Percentiles rank a stretch among this genome's conserved stretches.
Evolutionary conservation across 495 filamentous ascomycete species (phyloP).

Genomic region (Glutinoglossum americanum): DNA sequence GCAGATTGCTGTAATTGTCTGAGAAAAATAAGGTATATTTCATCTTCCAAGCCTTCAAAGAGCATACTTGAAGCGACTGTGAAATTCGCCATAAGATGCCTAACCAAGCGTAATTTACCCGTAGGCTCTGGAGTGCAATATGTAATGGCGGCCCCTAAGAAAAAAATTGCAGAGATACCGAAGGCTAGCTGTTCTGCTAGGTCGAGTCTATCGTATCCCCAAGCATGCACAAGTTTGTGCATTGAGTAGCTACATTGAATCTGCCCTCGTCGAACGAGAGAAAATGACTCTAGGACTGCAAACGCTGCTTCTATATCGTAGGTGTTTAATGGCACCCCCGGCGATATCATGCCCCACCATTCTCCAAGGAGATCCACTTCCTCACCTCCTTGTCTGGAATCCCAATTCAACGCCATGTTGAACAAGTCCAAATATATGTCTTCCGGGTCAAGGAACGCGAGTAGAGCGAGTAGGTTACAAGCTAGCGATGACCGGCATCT

Average conservation of each 20-base stretch:
- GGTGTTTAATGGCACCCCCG: not conserved
- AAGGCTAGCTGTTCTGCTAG: not conserved
- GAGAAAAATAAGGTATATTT: too few species aligned
- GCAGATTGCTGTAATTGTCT: too few species aligned
- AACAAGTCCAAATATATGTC: not conserved
- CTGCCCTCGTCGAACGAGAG: not conserved
- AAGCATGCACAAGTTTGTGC: constrained; percentile 10
- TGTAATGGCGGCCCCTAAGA: too few species aligned
- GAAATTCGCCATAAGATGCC: not conserved
- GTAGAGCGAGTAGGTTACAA: not conserved
- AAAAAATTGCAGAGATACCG: too few species aligned
- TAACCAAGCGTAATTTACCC: too few species aligned
- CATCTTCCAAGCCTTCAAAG: too few species aligned
- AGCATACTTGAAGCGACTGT: too few species aligned
- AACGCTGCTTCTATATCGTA: not conserved
- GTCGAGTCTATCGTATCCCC: constrained; percentile 5
- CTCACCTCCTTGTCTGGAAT: too few species aligned
- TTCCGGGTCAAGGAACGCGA: not conserved
- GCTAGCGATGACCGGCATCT: not conserved
- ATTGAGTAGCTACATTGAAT: constrained; percentile 7
- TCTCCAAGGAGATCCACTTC: too few species aligned
- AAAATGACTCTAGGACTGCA: not conserved
- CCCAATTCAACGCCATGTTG: too few species aligned
- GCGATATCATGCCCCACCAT: too few species aligned
- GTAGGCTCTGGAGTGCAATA: too few species aligned